Evolutionary conservation across 108 stramenopile genomes (phyloP).

Genomic region (Nitzschia sp.): DNA sequence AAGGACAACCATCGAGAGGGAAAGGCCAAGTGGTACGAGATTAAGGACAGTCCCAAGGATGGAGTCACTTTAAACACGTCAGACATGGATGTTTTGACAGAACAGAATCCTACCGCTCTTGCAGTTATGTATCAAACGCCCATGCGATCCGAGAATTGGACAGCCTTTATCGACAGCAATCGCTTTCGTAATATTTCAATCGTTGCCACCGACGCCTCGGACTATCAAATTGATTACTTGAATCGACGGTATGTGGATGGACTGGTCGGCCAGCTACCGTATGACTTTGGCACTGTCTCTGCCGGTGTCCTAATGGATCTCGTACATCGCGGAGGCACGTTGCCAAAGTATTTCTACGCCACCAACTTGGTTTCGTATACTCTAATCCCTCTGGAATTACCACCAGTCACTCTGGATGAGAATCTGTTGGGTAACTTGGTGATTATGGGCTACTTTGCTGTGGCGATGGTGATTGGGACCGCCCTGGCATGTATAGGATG

Average conservation of each 20-base stretch:
- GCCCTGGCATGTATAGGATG: constrained; percentile 22
- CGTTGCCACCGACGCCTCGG: constrained; percentile 21
- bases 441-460: constrained; percentile 14
- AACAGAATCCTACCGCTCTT: background rate
- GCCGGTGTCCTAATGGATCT: constrained; percentile 7
- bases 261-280: constrained; percentile 51
- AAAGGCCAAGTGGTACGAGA: background rate
- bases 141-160: constrained; percentile 22
- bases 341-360: background rate
- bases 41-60: background rate
- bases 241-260: constrained; percentile 30
- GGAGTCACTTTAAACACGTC: background rate
- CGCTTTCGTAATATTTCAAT: constrained; percentile 13
- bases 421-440: constrained; percentile 28
- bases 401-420: constrained; percentile 4
- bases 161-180: constrained; percentile 9
- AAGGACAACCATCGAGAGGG: background rate
- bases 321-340: background rate
- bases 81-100: constrained; percentile 4
- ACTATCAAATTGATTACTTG: constrained; percentile 24
- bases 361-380: constrained; percentile 19
- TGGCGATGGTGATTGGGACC: constrained; percentile 1
- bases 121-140: constrained; percentile 19
- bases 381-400: constrained; percentile 31
- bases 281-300: constrained; percentile 27